Evolutionary conservation across 768 basidiomycete species (phyloP).

Genomic region (Coprinellus micaceus): DNA sequence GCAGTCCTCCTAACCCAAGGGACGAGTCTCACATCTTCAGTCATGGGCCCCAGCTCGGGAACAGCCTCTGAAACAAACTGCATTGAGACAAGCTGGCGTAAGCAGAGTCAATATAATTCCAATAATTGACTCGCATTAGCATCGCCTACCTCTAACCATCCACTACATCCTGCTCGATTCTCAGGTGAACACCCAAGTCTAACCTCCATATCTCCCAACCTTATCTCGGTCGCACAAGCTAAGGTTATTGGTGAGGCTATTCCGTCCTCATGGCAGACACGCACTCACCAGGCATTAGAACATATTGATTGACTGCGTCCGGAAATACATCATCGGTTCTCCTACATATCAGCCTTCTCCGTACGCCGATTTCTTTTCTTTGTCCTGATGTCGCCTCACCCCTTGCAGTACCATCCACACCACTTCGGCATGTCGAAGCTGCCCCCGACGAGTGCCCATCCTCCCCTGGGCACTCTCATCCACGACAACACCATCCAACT

Average conservation of each 20-base stretch:
- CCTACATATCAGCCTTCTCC: slow-evolving; percentile 1
- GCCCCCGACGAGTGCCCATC: slow-evolving; percentile 28
- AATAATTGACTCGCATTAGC: neutral
- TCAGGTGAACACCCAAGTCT: neutral
- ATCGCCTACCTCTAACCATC: neutral
- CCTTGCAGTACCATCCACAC: neutral
- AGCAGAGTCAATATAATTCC: slow-evolving; percentile 4
- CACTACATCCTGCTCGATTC: neutral
- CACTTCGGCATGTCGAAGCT: slow-evolving; percentile 20
- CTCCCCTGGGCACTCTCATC: slow-evolving; percentile 73
- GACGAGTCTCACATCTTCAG: neutral
- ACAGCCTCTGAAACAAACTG: neutral
- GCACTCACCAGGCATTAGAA: slow-evolving; percentile 5
- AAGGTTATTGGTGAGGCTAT: slow-evolving; percentile 4
- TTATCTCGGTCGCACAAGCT: slow-evolving; percentile 4
- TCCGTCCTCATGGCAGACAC: slow-evolving; percentile 9
- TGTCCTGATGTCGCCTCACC: slow-evolving; percentile 3
- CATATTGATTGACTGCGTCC: slow-evolving; percentile 4
- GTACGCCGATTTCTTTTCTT: neutral
- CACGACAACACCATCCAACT: slow-evolving; percentile 81
- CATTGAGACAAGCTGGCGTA: slow-evolving; percentile 3
- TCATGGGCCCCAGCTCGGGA: neutral
- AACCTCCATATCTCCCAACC: neutral
- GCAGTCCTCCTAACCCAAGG: slow-evolving; percentile 1
- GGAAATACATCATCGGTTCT: neutral